These are phyloP conservation scores for Corynascus novoguineensis DNA, from an alignment of 495 filamentous ascomycete species.

Conservation along the genomic window DNA sequence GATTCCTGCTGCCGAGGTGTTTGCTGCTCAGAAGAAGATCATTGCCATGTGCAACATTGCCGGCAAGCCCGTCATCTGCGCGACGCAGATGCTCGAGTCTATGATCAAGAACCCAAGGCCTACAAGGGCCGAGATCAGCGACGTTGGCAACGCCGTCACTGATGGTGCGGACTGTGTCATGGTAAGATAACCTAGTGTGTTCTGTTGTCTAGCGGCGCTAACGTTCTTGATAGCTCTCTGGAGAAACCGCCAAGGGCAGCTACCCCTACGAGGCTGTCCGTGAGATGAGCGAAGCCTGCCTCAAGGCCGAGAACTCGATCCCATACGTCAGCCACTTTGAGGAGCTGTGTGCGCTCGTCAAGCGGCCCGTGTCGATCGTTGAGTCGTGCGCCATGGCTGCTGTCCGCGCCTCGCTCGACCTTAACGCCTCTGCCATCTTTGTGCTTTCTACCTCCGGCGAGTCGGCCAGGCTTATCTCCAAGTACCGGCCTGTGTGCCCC, in stretches of 20 bases:
- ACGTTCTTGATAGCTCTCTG: constrained; percentile 54
- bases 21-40: constrained; percentile 99
- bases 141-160: constrained; percentile 95
- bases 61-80: constrained; percentile 96
- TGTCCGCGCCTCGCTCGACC: constrained; percentile 86
- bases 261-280: constrained; percentile 89
- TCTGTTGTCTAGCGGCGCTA: not conserved
- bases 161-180: constrained; percentile 99
- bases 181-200: constrained; percentile 32
- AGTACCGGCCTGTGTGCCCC: constrained; percentile 96
- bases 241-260: constrained; percentile 95
- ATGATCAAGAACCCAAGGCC: constrained; percentile 99
- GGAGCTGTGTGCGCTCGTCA: constrained; percentile 77
- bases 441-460: constrained; percentile 87
- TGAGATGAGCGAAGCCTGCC: constrained; percentile 97
- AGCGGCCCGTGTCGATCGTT: constrained; percentile 73
- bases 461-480: constrained; percentile 90
- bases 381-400: constrained; percentile 96
- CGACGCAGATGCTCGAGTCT: constrained; percentile 74
- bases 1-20: constrained; percentile 96
- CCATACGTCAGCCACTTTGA: constrained; percentile 95
- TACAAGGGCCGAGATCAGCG: constrained; percentile 94
- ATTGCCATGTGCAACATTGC: constrained; percentile 99
- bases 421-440: constrained; percentile 92
- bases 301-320: constrained; percentile 92